Evolutionary conservation across 2,329 filamentous ascomycete genomes (phyloP).

Genomic region (Stagonosporopsis tanaceti): DNA sequence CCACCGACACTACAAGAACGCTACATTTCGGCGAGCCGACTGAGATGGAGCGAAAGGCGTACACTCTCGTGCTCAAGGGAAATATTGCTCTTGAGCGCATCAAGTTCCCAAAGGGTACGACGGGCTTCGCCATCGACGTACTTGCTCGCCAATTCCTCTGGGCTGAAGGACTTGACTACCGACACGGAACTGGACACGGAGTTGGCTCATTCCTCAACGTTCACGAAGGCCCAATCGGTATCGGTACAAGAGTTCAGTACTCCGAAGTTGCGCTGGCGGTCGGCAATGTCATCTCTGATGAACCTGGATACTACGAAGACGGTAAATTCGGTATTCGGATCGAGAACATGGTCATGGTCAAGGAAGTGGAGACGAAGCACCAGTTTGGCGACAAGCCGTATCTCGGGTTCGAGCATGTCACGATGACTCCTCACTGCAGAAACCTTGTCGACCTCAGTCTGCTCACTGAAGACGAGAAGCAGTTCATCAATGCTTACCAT

Average conservation of each 20-base stretch:
- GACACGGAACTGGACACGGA: slow-evolving; percentile 95
- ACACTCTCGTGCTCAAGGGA: slow-evolving; percentile 93
- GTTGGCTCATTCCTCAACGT: slow-evolving; percentile 96
- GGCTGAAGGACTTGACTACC: slow-evolving; percentile 92
- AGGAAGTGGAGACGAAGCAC: slow-evolving; percentile 84
- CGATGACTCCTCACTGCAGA: slow-evolving; percentile 92
- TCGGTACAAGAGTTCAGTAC: slow-evolving; percentile 90
- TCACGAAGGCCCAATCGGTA: slow-evolving; percentile 95
- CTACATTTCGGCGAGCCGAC: slow-evolving; percentile 89
- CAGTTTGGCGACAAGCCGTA: slow-evolving; percentile 94
- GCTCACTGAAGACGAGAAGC: slow-evolving; percentile 76
- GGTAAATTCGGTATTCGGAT: slow-evolving; percentile 94
- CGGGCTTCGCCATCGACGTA: slow-evolving; percentile 87
- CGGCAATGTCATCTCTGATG: slow-evolving; percentile 96
- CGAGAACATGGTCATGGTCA: slow-evolving; percentile 93
- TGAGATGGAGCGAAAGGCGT: slow-evolving; percentile 83
- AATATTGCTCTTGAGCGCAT: slow-evolving; percentile 87
- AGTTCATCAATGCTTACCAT: slow-evolving; percentile 90
- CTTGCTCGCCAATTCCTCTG: slow-evolving; percentile 91
- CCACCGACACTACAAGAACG: slow-evolving; percentile 93
- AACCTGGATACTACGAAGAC: slow-evolving; percentile 97
- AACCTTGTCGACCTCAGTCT: slow-evolving; percentile 82
- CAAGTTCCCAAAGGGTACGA: slow-evolving; percentile 93
- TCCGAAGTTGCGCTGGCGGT: slow-evolving; percentile 86
- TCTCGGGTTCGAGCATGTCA: slow-evolving; percentile 95